These are phyloP conservation scores for Globisporangium carolinianum DNA, from an alignment of 352 stramenopile genomes.

Conservation along the genomic window DNA sequence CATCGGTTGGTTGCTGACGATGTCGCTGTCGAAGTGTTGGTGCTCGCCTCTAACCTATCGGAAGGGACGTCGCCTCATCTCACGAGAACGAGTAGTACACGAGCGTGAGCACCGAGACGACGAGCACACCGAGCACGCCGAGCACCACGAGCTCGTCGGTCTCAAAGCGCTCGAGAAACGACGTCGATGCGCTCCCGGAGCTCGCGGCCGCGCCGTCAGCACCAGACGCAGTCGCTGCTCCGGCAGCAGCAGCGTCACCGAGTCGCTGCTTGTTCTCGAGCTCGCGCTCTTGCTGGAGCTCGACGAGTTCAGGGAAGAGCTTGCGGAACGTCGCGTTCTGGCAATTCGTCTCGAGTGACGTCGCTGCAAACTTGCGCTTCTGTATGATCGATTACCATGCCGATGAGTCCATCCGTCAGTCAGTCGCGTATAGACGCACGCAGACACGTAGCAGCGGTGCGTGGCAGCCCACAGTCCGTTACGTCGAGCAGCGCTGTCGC, in stretches of 20 bases:
- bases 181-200: background rate
- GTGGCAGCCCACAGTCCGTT: too few relatives aligned
- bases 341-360: conserved; percentile 58
- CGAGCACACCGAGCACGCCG: conserved; percentile 10
- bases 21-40: too few relatives aligned
- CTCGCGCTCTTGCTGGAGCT: conserved; percentile 52
- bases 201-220: background rate
- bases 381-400: conserved; percentile 2
- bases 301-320: conserved; percentile 87
- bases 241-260: background rate
- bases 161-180: conserved; percentile 12
- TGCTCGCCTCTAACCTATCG: too few relatives aligned
- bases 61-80: background rate
- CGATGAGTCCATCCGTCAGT: too few relatives aligned
- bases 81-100: conserved; percentile 14
- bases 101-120: conserved; percentile 15
- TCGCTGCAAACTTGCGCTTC: conserved; percentile 78
- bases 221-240: background rate
- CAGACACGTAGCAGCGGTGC: background rate
- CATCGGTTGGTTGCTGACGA: too few relatives aligned
- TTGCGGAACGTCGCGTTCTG: conserved; percentile 69
- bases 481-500: background rate
- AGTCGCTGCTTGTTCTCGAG: conserved; percentile 27
- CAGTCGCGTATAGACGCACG: too few relatives aligned
- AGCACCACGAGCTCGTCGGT: conserved; percentile 14